Evolutionary conservation across 345 rosid species (phyloP).

Genomic region (Aegle marmelos): DNA sequence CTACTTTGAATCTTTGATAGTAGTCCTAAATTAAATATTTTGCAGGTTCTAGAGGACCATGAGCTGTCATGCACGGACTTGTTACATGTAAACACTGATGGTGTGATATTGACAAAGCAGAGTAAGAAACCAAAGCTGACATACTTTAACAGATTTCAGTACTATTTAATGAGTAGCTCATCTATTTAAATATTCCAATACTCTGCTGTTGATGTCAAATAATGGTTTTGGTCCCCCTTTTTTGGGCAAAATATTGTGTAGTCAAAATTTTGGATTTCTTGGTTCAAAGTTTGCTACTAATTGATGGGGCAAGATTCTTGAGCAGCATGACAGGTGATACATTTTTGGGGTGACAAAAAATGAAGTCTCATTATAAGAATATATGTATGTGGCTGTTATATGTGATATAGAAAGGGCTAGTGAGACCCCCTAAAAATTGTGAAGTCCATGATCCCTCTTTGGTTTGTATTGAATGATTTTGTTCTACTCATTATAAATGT

Average conservation of each 20-base stretch:
- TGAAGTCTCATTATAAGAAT: not conserved
- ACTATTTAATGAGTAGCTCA: not conserved
- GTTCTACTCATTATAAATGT: not conserved
- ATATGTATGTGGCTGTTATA: not conserved
- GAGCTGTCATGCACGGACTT: conserved; percentile 76
- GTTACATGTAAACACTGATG: conserved; percentile 73
- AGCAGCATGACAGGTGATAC: not conserved
- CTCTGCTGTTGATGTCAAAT: not conserved
- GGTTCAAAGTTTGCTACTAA: not conserved
- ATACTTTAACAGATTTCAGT: conserved; percentile 1
- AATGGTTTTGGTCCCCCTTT: not conserved
- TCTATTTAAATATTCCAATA: not conserved
- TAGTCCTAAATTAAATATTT: conserved; percentile 5
- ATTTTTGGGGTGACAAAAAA: not conserved
- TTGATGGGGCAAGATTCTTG: not conserved
- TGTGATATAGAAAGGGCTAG: not conserved
- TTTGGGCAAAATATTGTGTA: not conserved
- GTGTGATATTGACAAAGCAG: conserved; percentile 67
- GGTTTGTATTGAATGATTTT: not conserved
- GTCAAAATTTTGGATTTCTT: not conserved
- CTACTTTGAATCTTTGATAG: conserved; percentile 9
- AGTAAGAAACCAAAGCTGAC: conserved; percentile 51
- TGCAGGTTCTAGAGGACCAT: conserved; percentile 92
- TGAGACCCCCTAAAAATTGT: not conserved
- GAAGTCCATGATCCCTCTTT: not conserved